These are phyloP conservation scores for Mallotus repandus DNA, from an alignment of 441 rosid genomes.

Conservation along the genomic window DNA sequence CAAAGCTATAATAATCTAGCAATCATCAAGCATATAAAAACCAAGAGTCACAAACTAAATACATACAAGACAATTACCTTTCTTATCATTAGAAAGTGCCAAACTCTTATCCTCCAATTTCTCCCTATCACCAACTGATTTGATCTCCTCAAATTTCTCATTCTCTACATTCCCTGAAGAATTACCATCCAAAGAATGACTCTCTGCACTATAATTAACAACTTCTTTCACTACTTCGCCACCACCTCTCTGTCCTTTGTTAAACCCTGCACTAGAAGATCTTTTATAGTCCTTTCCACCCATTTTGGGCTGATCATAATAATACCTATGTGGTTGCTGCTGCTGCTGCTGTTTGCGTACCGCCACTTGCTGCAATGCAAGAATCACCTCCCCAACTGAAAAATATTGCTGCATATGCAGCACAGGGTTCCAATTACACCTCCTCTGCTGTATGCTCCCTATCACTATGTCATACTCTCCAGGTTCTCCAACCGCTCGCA, in stretches of 20 bases:
- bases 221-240: conserved; percentile 40
- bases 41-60: neutral
- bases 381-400: conserved; percentile 55
- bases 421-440: conserved; percentile 73
- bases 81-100: conserved; percentile 37
- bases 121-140: conserved; percentile 28
- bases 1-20: neutral
- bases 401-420: conserved; percentile 83
- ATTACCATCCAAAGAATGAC: conserved; percentile 34
- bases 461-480: conserved; percentile 66
- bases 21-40: neutral
- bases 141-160: conserved; percentile 40
- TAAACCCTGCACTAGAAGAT: conserved; percentile 46
- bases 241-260: conserved; percentile 45
- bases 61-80: conserved; percentile 34
- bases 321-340: conserved; percentile 27
- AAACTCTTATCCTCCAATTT: conserved; percentile 35
- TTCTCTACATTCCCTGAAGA: conserved; percentile 17
- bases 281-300: conserved; percentile 56
- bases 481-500: conserved; percentile 54
- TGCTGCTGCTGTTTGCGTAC: conserved; percentile 51
- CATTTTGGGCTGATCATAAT: conserved; percentile 49
- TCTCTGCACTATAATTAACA: conserved; percentile 31
- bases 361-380: conserved; percentile 61
- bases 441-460: conserved; percentile 63